Evolutionary conservation across 169 alveolate genomes (phyloP).

Genomic region (Cryptosporidium andersoni): DNA sequence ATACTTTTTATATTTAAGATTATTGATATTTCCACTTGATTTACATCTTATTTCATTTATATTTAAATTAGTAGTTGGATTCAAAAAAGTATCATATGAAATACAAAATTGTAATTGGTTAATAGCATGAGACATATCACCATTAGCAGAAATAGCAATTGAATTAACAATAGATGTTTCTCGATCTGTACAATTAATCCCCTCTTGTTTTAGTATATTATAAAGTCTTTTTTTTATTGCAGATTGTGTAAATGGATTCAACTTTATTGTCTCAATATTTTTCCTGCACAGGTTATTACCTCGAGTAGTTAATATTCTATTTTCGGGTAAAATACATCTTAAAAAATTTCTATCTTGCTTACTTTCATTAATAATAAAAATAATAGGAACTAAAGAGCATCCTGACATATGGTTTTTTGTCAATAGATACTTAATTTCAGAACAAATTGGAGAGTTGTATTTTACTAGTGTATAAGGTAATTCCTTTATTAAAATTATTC

Average conservation of each 20-base stretch:
- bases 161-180: constrained; percentile 3
- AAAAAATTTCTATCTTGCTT: constrained; percentile 19
- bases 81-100: background rate
- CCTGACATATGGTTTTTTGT: background rate
- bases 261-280: constrained; percentile 6
- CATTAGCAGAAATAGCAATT: constrained; percentile 43
- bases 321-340: constrained; percentile 43
- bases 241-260: constrained; percentile 52
- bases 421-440: constrained; percentile 29
- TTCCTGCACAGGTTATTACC: background rate
- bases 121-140: constrained; percentile 46
- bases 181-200: background rate
- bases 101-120: constrained; percentile 33
- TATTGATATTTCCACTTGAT: background rate
- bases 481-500: constrained; percentile 44
- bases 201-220: background rate
- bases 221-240: constrained; percentile 10
- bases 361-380: constrained; percentile 35
- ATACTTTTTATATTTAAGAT: background rate
- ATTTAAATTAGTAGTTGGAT: background rate
- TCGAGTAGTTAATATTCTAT: background rate
- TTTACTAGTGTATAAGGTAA: constrained; percentile 38
- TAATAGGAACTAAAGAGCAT: constrained; percentile 23
- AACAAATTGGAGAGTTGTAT: constrained; percentile 2
- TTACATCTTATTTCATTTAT: constrained; percentile 7